Conservation (phyloP, 1,284 basidiomycete species). For the Cryptococcus deneoformans region DNA sequence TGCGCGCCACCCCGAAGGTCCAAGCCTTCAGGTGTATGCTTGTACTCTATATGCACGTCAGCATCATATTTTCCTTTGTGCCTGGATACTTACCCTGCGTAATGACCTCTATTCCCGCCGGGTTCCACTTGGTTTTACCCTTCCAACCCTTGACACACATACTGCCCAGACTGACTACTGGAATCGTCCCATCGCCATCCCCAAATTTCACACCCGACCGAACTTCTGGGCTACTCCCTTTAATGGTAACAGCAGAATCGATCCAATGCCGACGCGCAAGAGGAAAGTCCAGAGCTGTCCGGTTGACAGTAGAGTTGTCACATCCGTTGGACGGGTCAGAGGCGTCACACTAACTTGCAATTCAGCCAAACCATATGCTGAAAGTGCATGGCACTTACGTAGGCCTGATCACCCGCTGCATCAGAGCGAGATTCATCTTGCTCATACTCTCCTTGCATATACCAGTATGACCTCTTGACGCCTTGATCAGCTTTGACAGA, state of each 20-base stretch:
- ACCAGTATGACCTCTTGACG: slow-evolving; percentile 55
- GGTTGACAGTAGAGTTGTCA: slow-evolving; percentile 48
- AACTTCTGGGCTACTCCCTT: slow-evolving; percentile 63
- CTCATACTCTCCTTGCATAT: slow-evolving; percentile 67
- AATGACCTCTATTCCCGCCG: slow-evolving; percentile 77
- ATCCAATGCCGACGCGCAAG: slow-evolving; percentile 70
- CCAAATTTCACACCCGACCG: slow-evolving; percentile 82
- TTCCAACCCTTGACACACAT: slow-evolving; percentile 99
- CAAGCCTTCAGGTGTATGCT: slow-evolving; percentile 74
- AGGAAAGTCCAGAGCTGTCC: slow-evolving; percentile 59
- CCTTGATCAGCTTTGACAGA: slow-evolving; percentile 9
- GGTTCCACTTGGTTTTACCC: slow-evolving; percentile 79
- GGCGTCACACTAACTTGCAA: slow-evolving; percentile 45
- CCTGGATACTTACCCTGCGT: slow-evolving; percentile 65
- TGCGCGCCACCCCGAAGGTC: slow-evolving; percentile 83
- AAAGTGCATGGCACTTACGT: slow-evolving; percentile 19
- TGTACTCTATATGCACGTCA: slow-evolving; percentile 57
- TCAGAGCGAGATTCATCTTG: slow-evolving; percentile 62
- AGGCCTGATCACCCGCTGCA: slow-evolving; percentile 41
- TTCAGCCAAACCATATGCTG: no score
- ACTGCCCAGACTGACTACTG: slow-evolving; percentile 79
- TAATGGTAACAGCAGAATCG: slow-evolving; percentile 73
- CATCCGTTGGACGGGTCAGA: slow-evolving; percentile 48
- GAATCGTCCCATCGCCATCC: slow-evolving; percentile 96
- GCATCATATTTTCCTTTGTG: neutral